Conservation (phyloP, 331 rosid species). For the Rosa hybrid region DNA sequence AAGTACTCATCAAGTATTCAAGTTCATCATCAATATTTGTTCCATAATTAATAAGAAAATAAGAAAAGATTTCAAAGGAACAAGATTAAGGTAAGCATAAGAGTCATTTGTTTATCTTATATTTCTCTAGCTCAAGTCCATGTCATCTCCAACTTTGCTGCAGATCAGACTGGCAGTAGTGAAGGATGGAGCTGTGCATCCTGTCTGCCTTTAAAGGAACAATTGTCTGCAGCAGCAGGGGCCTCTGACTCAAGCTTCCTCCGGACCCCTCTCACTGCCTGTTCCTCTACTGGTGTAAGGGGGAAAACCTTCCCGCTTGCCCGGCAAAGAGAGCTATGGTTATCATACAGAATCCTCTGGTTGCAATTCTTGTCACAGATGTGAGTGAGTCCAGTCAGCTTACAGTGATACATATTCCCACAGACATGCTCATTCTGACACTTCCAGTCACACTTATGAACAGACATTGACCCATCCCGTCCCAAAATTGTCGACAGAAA, state of each 20-base stretch:
- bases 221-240: conserved; percentile 43
- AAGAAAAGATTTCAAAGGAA: conserved; percentile 33
- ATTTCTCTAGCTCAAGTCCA: conserved; percentile 74
- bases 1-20: conserved; percentile 33
- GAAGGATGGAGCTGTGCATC: conserved; percentile 78
- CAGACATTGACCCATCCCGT: conserved; percentile 56
- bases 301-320: conserved; percentile 80
- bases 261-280: conserved; percentile 76
- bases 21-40: conserved; percentile 52
- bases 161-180: conserved; percentile 76
- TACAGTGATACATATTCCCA: conserved; percentile 95
- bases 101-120: conserved; percentile 39
- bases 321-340: conserved; percentile 92
- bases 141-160: conserved; percentile 91
- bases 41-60: conserved; percentile 22
- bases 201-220: conserved; percentile 72
- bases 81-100: conserved; percentile 40
- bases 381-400: conserved; percentile 90
- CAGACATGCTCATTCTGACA: conserved; percentile 90
- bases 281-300: conserved; percentile 66
- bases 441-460: conserved; percentile 95
- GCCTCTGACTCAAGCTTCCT: conserved; percentile 76
- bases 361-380: conserved; percentile 97
- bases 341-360: conserved; percentile 93
- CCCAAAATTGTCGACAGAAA: conserved; percentile 91